Base-by-base conservation (phyloP, 352 stramenopile species). In the Pilasporangium apinafurcum region DNA sequence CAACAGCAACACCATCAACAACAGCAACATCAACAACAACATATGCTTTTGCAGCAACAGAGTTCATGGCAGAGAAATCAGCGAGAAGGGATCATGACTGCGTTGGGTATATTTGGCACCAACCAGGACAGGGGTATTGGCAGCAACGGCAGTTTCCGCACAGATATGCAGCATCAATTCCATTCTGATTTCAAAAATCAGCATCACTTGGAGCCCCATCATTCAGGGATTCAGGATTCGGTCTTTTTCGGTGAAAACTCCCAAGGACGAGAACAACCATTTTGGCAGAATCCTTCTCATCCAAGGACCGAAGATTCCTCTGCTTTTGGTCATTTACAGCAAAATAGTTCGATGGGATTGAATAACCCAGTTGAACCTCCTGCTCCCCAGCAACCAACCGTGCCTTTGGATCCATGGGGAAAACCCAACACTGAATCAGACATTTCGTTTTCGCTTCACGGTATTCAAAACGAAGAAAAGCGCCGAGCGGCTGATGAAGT, bases 61-160 rank as follows among this genome's bases (percentile, higher is more conserved):
- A 86, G 55, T 34, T 83, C 78, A 22, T 91, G 78, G 78, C 78
- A 86, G 36, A 59, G 68, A 30, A 80, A 56, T 44, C 78, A 91
- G 48, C 75, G 75, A 26, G 71, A 88, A 48, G 68, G 73, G 24
- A 88, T 88, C 45, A 85, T 91, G 76, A 89, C 61, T 29, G 76
- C 76, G 1, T 37, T 90, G 5, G 74, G 74, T 18, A 74, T 87
- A 5, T 90, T 90, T 62, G 74, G 67, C 14, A 59, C 58, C 22
- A 56, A 49, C 13, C 55, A 71, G 45, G 47, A 54, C 6, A 47
- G 26, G 27, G 55, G 37, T 29, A 54, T 54, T 39, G 50, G 38
- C 37, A 47, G 27, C 24, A 55, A 56, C 14, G 60, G 66, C 47
- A 59, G 30, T n/a, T 71, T 70, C 41, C 55, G 47, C 29, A 45